Evolutionary conservation across 495 filamentous ascomycete species (phyloP).

Genomic region (Tuber magnatum): DNA sequence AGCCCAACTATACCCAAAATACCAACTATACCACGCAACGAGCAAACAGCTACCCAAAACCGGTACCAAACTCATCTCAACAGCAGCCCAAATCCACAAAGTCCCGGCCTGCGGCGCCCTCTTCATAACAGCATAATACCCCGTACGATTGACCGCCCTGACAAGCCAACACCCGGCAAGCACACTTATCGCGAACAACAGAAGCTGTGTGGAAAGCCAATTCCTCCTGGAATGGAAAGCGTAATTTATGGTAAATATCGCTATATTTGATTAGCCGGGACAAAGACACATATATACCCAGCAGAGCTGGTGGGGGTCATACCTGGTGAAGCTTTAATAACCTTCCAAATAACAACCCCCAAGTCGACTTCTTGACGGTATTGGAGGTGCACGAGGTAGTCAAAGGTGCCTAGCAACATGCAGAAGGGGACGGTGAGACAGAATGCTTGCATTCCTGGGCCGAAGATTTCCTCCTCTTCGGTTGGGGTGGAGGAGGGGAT

Average conservation of each 20-base stretch:
- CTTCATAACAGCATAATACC: constrained; percentile 88
- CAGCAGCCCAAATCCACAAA: constrained; percentile 86
- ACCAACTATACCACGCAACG: constrained; percentile 61
- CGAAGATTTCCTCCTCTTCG: constrained; percentile 45
- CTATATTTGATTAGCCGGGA: constrained; percentile 43
- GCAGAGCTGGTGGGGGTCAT: constrained; percentile 4
- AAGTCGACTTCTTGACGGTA: constrained; percentile 66
- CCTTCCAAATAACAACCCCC: constrained; percentile 50
- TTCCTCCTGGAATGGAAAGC: constrained; percentile 52
- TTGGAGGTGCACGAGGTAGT: constrained; percentile 86
- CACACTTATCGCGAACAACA: constrained; percentile 55
- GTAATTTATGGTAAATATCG: constrained; percentile 57
- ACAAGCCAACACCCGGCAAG: constrained; percentile 68
- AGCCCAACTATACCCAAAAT: constrained; percentile 56
- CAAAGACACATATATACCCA: constrained; percentile 16
- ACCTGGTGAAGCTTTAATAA: constrained; percentile 50
- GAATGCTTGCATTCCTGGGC: constrained; percentile 54
- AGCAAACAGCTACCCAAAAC: constrained; percentile 56
- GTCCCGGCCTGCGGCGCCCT: constrained; percentile 79
- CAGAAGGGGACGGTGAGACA: constrained; percentile 64
- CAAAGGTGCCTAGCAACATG: constrained; percentile 79
- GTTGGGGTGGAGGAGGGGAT: constrained; percentile 31
- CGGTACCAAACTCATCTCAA: constrained; percentile 70
- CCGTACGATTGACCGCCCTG: constrained; percentile 65
- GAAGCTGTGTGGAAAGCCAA: constrained; percentile 49